These are phyloP conservation scores for Capsicum pubescens DNA, from an alignment of 257 asterid species.

Conservation along the genomic window DNA sequence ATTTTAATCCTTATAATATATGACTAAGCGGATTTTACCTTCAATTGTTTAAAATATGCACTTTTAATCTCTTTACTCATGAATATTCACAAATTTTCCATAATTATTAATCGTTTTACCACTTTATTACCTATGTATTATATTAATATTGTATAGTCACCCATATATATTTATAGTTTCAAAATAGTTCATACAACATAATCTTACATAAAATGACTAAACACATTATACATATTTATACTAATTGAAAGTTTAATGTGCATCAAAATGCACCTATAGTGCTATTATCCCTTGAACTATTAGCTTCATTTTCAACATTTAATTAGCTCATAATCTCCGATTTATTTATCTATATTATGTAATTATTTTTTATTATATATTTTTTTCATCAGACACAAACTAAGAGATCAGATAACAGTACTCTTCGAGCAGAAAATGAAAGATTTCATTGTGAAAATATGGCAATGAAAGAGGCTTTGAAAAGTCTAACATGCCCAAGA, in stretches of 20 bases:
- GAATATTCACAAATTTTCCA: neutral
- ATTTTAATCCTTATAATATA: neutral
- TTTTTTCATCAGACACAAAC: neutral
- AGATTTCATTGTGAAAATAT: conserved; percentile 57
- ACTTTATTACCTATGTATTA: neutral
- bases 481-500: conserved; percentile 43
- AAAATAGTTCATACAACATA: neutral
- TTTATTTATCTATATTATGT: too few species aligned
- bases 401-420: conserved; percentile 56
- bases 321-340: too few species aligned
- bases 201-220: neutral
- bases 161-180: neutral
- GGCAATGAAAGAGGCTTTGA: conserved; percentile 56
- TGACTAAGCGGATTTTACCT: neutral
- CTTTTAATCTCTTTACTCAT: neutral
- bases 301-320: too few species aligned
- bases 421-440: conserved; percentile 60
- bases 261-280: neutral
- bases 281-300: neutral
- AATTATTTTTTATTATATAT: neutral
- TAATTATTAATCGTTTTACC: neutral
- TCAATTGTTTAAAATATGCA: neutral
- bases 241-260: neutral
- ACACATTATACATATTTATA: neutral
- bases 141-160: neutral